Conservation (phyloP, 257 asterid species). For the Forsythia viridissima region DNA sequence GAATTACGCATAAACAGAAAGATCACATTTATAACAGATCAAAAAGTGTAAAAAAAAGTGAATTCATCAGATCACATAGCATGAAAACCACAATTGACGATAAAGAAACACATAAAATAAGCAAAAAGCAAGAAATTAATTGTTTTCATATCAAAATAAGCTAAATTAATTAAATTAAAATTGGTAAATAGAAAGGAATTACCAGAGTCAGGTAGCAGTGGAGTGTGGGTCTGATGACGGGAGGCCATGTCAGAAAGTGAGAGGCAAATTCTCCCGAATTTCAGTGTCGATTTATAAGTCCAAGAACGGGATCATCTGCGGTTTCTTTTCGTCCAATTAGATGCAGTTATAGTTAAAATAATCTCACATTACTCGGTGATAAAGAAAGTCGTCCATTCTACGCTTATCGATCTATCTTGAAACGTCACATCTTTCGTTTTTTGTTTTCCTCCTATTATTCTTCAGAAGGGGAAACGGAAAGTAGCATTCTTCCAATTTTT, state of each 20-base stretch:
- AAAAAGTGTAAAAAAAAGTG: not conserved
- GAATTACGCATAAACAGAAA: not conserved
- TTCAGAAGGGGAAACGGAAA: too few relatives aligned
- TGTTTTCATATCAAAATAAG: not conserved
- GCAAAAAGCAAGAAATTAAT: not conserved
- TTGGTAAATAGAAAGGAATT: not conserved
- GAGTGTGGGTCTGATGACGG: slow-evolving; percentile 55
- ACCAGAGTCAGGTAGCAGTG: slow-evolving; percentile 79
- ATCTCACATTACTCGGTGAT: too few relatives aligned
- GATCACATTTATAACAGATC: not conserved
- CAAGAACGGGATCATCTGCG: slow-evolving; percentile 23
- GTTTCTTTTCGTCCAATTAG: slow-evolving; percentile 27
- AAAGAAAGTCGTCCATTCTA: too few relatives aligned
- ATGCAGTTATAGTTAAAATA: slow-evolving; percentile 15
- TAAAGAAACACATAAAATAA: not conserved
- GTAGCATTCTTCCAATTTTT: too few relatives aligned
- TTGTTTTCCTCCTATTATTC: too few relatives aligned
- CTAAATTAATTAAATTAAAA: not conserved
- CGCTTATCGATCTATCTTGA: too few relatives aligned
- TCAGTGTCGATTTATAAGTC: slow-evolving; percentile 28
- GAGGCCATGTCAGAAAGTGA: slow-evolving; percentile 59
- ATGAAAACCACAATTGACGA: not conserved
- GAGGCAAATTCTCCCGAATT: slow-evolving; percentile 32
- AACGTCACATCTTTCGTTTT: too few relatives aligned
- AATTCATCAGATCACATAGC: slow-evolving; percentile 5